Conservation (phyloP, 2,329 filamentous ascomycete species). For the Epichloe uncinata region DNA sequence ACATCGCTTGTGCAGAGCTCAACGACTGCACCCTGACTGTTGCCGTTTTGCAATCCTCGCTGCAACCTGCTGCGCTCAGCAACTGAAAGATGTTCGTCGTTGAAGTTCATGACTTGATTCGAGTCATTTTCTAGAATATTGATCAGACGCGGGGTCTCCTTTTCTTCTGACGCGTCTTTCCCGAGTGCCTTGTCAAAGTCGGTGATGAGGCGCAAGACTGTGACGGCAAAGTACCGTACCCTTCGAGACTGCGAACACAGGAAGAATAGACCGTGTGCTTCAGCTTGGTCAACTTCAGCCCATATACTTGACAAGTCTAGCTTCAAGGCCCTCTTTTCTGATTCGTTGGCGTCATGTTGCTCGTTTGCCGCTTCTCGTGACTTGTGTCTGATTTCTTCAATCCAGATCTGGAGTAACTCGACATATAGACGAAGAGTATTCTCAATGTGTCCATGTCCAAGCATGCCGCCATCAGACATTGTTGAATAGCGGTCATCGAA, state of each 20-base stretch:
- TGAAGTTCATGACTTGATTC: constrained; percentile 77
- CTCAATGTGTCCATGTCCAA: constrained; percentile 88
- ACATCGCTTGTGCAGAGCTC: constrained; percentile 93
- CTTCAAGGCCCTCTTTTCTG: constrained; percentile 61
- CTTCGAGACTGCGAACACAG: constrained; percentile 87
- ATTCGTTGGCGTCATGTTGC: constrained; percentile 43
- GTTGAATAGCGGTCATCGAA: constrained; percentile 96
- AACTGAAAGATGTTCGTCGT: constrained; percentile 80
- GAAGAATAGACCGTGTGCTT: constrained; percentile 94
- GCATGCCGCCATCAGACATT: constrained; percentile 95
- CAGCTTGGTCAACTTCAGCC: constrained; percentile 90
- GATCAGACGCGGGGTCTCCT: constrained; percentile 64
- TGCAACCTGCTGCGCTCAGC: constrained; percentile 88
- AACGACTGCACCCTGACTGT: constrained; percentile 73
- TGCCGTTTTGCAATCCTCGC: constrained; percentile 73
- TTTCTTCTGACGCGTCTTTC: constrained; percentile 44
- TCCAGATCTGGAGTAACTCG: constrained; percentile 91
- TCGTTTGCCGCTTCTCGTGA: constrained; percentile 59
- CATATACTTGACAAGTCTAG: constrained; percentile 79
- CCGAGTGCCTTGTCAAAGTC: constrained; percentile 87
- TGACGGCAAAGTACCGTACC: constrained; percentile 83
- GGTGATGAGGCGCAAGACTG: constrained; percentile 77
- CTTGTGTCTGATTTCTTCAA: constrained; percentile 86
- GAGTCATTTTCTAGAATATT: constrained; percentile 86
- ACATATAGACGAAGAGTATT: constrained; percentile 87